Evolutionary conservation across 108 stramenopile genomes (phyloP).

Genomic region (Asterionellopsis glacialis): DNA sequence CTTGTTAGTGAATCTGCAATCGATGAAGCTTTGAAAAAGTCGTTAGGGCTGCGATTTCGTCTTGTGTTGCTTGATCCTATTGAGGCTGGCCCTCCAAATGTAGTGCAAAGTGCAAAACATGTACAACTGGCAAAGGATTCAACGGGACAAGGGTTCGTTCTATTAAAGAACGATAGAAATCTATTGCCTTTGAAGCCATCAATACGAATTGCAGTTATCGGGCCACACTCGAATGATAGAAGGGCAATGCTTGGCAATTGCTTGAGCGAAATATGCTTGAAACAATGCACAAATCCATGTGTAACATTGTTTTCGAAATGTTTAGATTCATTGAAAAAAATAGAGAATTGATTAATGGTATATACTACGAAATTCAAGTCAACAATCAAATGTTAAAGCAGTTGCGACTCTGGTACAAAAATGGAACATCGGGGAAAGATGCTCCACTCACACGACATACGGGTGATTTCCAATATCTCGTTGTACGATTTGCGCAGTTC

Average conservation of each 20-base stretch:
- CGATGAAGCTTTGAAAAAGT: conserved; percentile 24
- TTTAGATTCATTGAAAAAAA: no score
- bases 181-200: conserved; percentile 20
- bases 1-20: conserved; percentile 15
- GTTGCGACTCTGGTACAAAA: no score
- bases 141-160: conserved; percentile 38
- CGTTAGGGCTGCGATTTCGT: conserved; percentile 30
- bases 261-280: conserved; percentile 13
- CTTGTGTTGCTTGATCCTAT: conserved; percentile 40
- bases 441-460: no score
- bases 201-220: conserved; percentile 33
- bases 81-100: conserved; percentile 4
- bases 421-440: no score
- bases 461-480: no score
- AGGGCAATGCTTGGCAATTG: conserved; percentile 32
- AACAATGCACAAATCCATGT: no score
- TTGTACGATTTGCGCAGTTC: no score
- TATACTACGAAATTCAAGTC: no score
- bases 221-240: conserved; percentile 33
- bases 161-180: conserved; percentile 27
- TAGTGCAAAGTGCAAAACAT: conserved; percentile 16
- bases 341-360: no score
- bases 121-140: conserved; percentile 31
- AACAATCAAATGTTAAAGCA: no score
- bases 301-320: no score